These are phyloP conservation scores for Linaria vulgaris DNA, from an alignment of 257 asterid species.

Conservation along the genomic window DNA sequence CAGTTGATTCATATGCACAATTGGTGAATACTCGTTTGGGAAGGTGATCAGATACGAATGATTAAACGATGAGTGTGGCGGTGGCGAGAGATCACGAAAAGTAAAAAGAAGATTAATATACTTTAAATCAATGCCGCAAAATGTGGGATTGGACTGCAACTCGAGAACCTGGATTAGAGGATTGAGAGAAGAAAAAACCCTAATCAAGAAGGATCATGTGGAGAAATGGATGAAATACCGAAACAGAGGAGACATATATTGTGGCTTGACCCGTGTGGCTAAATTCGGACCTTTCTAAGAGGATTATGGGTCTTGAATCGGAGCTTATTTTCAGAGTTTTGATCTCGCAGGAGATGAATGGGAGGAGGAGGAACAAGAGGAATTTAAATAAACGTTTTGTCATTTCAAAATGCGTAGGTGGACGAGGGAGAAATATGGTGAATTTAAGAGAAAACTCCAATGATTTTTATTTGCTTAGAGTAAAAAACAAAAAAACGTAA, in stretches of 20 bases:
- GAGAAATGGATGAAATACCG: conserved; percentile 53
- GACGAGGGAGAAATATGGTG: background rate
- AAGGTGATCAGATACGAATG: conserved; percentile 63
- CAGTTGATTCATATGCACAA: conserved; percentile 84
- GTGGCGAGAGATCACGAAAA: conserved; percentile 83
- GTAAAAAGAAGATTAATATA: conserved; percentile 58
- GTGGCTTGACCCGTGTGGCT: conserved; percentile 82
- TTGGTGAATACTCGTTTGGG: conserved; percentile 93
- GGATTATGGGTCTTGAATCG: conserved; percentile 82
- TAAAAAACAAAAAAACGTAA: too few relatives aligned
- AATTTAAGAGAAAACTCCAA: too few relatives aligned
- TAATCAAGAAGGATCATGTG: conserved; percentile 59
- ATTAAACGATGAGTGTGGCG: conserved; percentile 68
- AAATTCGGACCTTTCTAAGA: conserved; percentile 90
- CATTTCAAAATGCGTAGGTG: conserved; percentile 48
- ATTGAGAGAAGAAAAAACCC: conserved; percentile 84
- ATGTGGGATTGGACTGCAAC: conserved; percentile 64
- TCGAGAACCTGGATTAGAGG: conserved; percentile 80
- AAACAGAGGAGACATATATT: conserved; percentile 67
- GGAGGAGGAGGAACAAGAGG: conserved; percentile 40
- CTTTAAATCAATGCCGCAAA: conserved; percentile 84
- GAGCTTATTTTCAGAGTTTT: conserved; percentile 64
- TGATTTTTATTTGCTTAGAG: too few relatives aligned
- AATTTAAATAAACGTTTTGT: conserved; percentile 44
- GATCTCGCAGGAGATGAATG: conserved; percentile 64